Percentiles rank a stretch among this genome's conserved stretches.
Conservation (phyloP, 352 stramenopile species). For the Globisporangium solare region DNA sequence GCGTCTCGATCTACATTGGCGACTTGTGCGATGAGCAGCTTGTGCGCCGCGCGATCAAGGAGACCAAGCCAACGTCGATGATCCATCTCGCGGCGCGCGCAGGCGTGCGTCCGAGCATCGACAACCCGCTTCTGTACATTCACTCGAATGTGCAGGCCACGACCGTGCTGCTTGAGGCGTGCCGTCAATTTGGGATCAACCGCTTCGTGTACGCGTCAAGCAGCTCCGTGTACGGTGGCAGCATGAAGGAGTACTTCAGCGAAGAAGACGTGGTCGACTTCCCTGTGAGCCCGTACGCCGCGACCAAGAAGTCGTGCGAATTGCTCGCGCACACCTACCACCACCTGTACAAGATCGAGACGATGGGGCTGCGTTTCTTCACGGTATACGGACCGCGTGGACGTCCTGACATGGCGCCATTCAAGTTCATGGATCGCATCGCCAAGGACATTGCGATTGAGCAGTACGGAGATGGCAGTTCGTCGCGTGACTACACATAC, state of each 20-base stretch:
- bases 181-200: constrained; percentile 79
- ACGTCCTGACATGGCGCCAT: constrained; percentile 97
- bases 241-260: constrained; percentile 88
- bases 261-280: constrained; percentile 90
- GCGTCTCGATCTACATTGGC: constrained; percentile 80
- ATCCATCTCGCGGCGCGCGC: constrained; percentile 96
- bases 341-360: constrained; percentile 94
- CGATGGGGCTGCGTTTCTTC: constrained; percentile 97
- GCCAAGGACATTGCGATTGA: constrained; percentile 90
- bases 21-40: constrained; percentile 95
- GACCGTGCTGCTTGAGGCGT: constrained; percentile 91
- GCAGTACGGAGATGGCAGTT: constrained; percentile 95
- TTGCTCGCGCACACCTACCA: constrained; percentile 97
- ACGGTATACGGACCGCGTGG: constrained; percentile 97
- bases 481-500: constrained; percentile 97
- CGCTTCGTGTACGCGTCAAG: constrained; percentile 97
- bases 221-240: constrained; percentile 95
- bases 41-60: constrained; percentile 86
- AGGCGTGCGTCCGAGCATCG: constrained; percentile 96
- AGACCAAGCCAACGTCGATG: constrained; percentile 79
- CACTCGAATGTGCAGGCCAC: constrained; percentile 95
- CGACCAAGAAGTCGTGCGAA: constrained; percentile 97
- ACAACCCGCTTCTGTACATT: constrained; percentile 98
- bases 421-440: constrained; percentile 98
- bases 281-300: constrained; percentile 95